Percentiles rank a stretch among this genome's conserved stretches.
Evolutionary conservation across 1,284 basidiomycete species (phyloP).

Genomic region (Trichosporon sp.): DNA sequence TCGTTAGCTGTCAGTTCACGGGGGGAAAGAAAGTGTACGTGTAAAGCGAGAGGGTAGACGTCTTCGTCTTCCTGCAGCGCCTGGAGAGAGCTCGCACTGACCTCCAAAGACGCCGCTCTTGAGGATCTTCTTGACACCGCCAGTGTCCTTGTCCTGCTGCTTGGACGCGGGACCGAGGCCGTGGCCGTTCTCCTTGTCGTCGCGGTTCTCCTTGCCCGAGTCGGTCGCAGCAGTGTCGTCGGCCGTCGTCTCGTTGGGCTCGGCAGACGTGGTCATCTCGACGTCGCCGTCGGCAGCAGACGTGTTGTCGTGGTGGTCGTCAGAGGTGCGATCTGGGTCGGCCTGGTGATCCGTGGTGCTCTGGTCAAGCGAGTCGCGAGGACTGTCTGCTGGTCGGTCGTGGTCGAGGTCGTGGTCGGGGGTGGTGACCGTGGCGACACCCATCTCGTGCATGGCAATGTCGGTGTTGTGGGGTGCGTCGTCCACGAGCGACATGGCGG

Average conservation of each 20-base stretch:
- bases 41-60: too few species aligned
- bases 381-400: neutral
- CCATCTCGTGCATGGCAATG: neutral
- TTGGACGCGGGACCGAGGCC: too few species aligned
- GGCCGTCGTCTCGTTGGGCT: neutral
- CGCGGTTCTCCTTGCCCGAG: conserved; percentile 12
- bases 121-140: conserved; percentile 40
- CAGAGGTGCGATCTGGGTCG: neutral
- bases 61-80: too few species aligned
- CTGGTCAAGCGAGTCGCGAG: neutral
- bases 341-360: neutral
- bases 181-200: conserved; percentile 12
- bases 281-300: neutral
- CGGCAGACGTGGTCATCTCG: neutral
- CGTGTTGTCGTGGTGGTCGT: neutral
- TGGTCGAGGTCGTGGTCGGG: too few species aligned
- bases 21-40: neutral
- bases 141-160: conserved; percentile 16
- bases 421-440: too few species aligned
- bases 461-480: neutral
- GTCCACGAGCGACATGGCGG: conserved; percentile 7
- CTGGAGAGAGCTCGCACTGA: too few species aligned
- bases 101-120: conserved; percentile 43
- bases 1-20: neutral
- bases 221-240: neutral